phyloP scores from a whole-genome alignment of 1,139 yeast species.

The Scheffersomyces insectosa region DNA sequence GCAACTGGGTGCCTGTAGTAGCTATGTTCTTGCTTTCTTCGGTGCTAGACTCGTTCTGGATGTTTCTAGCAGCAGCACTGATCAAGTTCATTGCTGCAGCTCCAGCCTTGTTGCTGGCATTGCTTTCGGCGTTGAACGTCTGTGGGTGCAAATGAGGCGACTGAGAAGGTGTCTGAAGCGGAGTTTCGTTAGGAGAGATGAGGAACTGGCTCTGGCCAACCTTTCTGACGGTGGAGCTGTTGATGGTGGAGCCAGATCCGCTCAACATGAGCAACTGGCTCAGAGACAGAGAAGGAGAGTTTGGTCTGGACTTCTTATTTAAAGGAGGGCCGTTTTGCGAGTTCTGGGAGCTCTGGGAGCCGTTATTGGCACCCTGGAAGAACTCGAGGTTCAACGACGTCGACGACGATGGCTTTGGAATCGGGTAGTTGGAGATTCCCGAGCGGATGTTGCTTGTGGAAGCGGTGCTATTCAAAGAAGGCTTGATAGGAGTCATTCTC shows the following conservation, averaged over 20 bases:
- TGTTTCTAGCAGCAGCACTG: slow-evolving; percentile 23
- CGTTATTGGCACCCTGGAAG: slow-evolving; percentile 13
- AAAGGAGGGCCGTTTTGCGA: slow-evolving; percentile 7
- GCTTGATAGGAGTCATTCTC: slow-evolving; percentile 44
- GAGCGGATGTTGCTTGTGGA: slow-evolving; percentile 4
- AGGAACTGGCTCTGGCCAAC: slow-evolving; percentile 13
- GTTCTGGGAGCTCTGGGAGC: not conserved
- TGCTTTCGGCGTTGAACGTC: slow-evolving; percentile 1
- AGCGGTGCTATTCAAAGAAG: slow-evolving; percentile 7
- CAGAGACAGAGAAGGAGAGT: slow-evolving; percentile 28
- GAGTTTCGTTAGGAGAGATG: slow-evolving; percentile 39
- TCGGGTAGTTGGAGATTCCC: slow-evolving; percentile 11
- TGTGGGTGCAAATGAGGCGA: slow-evolving; percentile 41
- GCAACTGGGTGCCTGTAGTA: slow-evolving; percentile 42
- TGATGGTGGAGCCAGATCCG: slow-evolving; percentile 4
- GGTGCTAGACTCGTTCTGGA: slow-evolving; percentile 9
- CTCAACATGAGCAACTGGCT: not conserved
- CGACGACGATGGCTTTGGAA: slow-evolving; percentile 25
- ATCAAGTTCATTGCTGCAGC: slow-evolving; percentile 16
- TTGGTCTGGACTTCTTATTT: slow-evolving; percentile 42
- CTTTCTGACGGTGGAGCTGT: slow-evolving; percentile 2
- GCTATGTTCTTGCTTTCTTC: slow-evolving; percentile 31
- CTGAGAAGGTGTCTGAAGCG: slow-evolving; percentile 46
- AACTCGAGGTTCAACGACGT: slow-evolving; percentile 33
- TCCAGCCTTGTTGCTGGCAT: slow-evolving; percentile 2